A percentile compares a stretch with the other conserved stretches of the same genome.
Evolutionary conservation across 1,284 basidiomycete species (phyloP).

Genomic region (Rhodotorula sp.): DNA sequence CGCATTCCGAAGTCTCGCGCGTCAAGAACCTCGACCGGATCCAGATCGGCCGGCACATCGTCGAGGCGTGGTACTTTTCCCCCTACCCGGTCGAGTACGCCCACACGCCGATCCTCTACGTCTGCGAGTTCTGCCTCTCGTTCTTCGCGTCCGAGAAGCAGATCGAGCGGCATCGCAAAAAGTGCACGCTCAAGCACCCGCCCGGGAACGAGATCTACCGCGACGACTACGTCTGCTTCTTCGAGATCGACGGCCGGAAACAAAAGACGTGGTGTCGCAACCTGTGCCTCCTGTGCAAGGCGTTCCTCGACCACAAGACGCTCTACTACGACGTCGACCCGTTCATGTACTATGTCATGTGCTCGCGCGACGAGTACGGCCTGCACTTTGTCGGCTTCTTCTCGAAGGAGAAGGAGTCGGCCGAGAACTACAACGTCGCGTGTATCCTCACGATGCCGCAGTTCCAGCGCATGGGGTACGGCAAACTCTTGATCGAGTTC

Average conservation of each 20-base stretch:
- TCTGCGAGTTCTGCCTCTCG: constrained; percentile 97
- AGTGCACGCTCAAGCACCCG: constrained; percentile 91
- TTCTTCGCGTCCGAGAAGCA: constrained; percentile 86
- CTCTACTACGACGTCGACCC: constrained; percentile 99
- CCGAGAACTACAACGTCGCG: constrained; percentile 97
- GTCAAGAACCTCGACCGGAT: constrained; percentile 98
- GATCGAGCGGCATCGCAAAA: constrained; percentile 83
- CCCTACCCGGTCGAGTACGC: constrained; percentile 98
- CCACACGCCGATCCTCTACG: constrained; percentile 88
- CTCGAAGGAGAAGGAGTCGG: constrained; percentile 98
- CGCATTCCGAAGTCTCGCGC: constrained; percentile 91
- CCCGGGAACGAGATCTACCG: constrained; percentile 99
- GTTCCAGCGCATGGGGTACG: constrained; percentile 93
- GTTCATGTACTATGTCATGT: constrained; percentile 98
- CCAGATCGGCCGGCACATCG: constrained; percentile 93
- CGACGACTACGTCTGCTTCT: constrained; percentile 93
- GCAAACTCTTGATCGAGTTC: constrained; percentile 95
- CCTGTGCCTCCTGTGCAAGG: constrained; percentile 92
- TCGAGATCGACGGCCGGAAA: constrained; percentile 95
- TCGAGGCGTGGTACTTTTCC: constrained; percentile 99
- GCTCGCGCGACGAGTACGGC: constrained; percentile 81
- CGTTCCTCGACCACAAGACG: constrained; percentile 99
- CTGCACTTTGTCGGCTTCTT: constrained; percentile 98
- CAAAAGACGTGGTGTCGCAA: constrained; percentile 98
- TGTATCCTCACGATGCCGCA: constrained; percentile 98